Conservation (phyloP, 2,329 filamentous ascomycete genomes). For the Fusarium odoratissimum region DNA sequence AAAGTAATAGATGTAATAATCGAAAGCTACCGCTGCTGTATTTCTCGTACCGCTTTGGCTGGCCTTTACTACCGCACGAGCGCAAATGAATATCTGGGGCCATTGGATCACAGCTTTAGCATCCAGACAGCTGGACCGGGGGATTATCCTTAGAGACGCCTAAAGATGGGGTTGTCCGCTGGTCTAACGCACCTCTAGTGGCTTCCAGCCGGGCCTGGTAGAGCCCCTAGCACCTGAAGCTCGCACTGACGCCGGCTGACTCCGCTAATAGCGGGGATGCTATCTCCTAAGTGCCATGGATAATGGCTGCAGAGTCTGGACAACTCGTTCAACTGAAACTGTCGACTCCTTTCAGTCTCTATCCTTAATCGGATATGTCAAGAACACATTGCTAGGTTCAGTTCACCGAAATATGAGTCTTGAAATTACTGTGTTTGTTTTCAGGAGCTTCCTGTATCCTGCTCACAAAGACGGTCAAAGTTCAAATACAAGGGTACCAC, state of each 20-base stretch:
- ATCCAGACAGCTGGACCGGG: conserved; percentile 32
- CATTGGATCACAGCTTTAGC: conserved; percentile 20
- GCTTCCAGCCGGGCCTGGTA: conserved; percentile 33
- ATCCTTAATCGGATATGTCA: neutral
- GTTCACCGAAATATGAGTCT: neutral
- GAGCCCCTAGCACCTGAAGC: conserved; percentile 37
- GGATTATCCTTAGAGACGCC: conserved; percentile 33
- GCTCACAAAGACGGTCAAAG: neutral
- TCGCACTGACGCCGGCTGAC: conserved; percentile 41
- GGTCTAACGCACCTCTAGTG: conserved; percentile 35
- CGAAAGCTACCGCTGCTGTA: neutral
- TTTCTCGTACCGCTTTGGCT: neutral
- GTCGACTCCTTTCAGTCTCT: conserved; percentile 7
- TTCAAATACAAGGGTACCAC: conserved; percentile 35
- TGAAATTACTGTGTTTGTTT: neutral
- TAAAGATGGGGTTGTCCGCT: conserved; percentile 44
- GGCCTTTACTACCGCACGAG: conserved; percentile 8
- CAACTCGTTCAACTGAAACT: conserved; percentile 27
- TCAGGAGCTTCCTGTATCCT: neutral
- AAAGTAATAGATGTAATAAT: neutral
- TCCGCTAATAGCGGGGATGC: conserved; percentile 42
- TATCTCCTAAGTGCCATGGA: conserved; percentile 31
- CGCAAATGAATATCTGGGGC: conserved; percentile 25
- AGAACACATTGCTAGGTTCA: neutral
- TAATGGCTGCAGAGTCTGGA: conserved; percentile 30